phyloP scores from a whole-genome alignment of 345 rosid species.

The Lepidium aucheri region DNA sequence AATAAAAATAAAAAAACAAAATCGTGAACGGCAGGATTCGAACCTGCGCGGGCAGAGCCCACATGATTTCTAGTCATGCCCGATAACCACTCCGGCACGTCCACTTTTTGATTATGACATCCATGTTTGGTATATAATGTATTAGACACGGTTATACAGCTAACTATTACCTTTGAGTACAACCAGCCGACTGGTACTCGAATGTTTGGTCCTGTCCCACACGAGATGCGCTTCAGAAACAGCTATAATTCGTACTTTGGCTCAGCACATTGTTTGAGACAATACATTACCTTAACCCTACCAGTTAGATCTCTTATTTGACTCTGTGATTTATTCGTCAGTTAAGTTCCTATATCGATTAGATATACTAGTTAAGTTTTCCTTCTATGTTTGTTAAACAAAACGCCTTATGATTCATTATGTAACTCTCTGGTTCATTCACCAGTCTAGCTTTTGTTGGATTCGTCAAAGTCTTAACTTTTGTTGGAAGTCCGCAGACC shows the following conservation, averaged over 20 bases:
- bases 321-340: not conserved
- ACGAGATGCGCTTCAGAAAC: constrained; percentile 68
- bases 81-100: constrained; percentile 44
- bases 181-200: constrained; percentile 66
- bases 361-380: not conserved
- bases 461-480: too few species aligned
- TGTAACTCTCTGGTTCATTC: not conserved
- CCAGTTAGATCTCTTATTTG: not conserved
- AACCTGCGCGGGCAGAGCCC: constrained; percentile 91
- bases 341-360: not conserved
- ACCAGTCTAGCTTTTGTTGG: not conserved
- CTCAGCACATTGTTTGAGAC: constrained; percentile 61
- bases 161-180: not conserved
- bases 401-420: not conserved
- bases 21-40: constrained; percentile 48
- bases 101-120: not conserved
- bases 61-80: constrained; percentile 92
- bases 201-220: constrained; percentile 78
- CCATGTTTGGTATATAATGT: not conserved
- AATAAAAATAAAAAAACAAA: not conserved
- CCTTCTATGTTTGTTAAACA: not conserved
- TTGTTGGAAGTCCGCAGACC: too few species aligned
- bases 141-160: too few species aligned
- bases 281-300: not conserved
- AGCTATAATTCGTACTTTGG: constrained; percentile 73